A percentile compares a stretch with the other conserved stretches of the same genome.
phyloP scores from a whole-genome alignment of 331 rosid genomes.

The Cydonia oblonga region DNA sequence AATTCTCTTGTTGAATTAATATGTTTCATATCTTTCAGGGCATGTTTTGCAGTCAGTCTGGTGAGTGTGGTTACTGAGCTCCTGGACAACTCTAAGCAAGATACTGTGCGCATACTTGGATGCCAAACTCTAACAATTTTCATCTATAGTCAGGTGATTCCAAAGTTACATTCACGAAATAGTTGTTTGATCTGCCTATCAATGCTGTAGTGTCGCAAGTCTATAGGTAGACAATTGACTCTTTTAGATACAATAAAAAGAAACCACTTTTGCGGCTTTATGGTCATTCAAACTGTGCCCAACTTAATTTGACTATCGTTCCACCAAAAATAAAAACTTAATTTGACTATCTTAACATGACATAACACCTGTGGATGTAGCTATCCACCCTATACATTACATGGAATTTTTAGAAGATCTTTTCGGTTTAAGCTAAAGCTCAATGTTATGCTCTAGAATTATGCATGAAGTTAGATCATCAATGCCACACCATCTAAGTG shows the following conservation, averaged over 20 bases:
- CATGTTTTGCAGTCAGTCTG: slow-evolving; percentile 74
- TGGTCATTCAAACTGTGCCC: no score
- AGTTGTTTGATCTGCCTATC: neutral
- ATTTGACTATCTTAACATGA: neutral
- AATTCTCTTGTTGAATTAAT: neutral
- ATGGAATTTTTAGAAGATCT: neutral
- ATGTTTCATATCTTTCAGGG: slow-evolving; percentile 36
- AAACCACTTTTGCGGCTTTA: no score
- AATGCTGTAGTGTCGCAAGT: neutral
- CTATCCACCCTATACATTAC: neutral
- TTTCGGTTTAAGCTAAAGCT: neutral
- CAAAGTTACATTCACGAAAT: neutral
- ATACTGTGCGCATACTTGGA: slow-evolving; percentile 56
- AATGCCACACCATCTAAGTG: neutral
- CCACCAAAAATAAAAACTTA: neutral
- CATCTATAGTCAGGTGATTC: slow-evolving; percentile 68
- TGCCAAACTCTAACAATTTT: slow-evolving; percentile 79
- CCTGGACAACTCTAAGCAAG: slow-evolving; percentile 65
- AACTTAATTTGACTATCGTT: neutral
- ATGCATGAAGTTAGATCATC: neutral
- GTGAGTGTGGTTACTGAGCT: slow-evolving; percentile 69
- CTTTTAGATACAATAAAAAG: no score
- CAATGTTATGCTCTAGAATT: neutral
- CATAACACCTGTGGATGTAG: neutral
- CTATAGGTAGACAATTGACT: neutral